Conservation (phyloP, 1,139 yeast species). For the Fermentozyma sake region DNA sequence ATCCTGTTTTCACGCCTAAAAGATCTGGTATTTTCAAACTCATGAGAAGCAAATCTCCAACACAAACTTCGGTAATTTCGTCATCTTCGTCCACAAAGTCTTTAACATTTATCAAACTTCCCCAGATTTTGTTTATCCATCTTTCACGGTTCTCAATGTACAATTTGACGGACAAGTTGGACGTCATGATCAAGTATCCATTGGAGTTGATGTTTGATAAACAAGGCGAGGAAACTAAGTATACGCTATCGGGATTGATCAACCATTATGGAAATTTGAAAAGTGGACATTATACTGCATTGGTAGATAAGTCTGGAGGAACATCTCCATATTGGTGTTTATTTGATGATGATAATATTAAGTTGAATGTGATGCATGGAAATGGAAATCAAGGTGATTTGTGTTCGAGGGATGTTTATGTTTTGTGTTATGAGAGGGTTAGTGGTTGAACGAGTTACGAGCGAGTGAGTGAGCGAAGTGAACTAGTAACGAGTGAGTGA, state of each 20-base stretch:
- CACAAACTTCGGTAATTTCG: conserved; percentile 14
- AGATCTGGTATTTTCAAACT: conserved; percentile 34
- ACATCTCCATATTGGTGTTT: conserved; percentile 52
- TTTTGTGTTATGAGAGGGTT: conserved; percentile 67
- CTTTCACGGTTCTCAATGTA: conserved; percentile 55
- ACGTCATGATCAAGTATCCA: conserved; percentile 53
- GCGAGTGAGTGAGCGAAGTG: too few relatives aligned
- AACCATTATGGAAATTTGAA: conserved; percentile 69
- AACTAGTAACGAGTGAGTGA: too few relatives aligned
- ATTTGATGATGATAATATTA: conserved; percentile 67
- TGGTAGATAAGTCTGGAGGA: conserved; percentile 47
- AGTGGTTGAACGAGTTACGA: too few relatives aligned
- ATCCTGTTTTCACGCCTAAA: conserved; percentile 33
- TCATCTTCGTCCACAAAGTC: conserved; percentile 43
- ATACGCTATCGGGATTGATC: conserved; percentile 56
- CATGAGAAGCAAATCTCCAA: conserved; percentile 33
- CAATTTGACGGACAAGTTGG: conserved; percentile 53
- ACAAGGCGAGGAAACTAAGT: conserved; percentile 37
- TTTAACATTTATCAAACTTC: conserved; percentile 58
- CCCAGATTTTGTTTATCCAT: conserved; percentile 61
- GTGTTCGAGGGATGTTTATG: conserved; percentile 62
- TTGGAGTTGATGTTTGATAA: conserved; percentile 40
- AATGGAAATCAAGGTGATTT: conserved; percentile 32
- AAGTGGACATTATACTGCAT: conserved; percentile 72
- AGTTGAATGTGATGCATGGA: conserved; percentile 46